A percentile compares a stretch with the other conserved stretches of the same genome.
These are phyloP conservation scores for Talinum fruticosum DNA, from an alignment of 148 eudicot species.

Conservation along the genomic window DNA sequence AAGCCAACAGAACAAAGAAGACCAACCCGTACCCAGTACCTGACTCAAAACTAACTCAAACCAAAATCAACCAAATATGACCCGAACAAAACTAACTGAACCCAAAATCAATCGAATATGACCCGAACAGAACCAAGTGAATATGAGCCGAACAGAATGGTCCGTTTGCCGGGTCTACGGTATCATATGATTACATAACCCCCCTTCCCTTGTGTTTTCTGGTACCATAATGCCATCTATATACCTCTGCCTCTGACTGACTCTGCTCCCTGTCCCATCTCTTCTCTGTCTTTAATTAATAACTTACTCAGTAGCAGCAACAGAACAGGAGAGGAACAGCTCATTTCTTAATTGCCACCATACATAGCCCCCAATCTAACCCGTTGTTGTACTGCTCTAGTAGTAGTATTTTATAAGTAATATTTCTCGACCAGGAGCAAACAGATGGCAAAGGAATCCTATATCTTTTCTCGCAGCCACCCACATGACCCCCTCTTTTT, in stretches of 20 bases:
- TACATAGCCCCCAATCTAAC: slow-evolving; percentile 9
- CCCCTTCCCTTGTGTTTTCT: neutral
- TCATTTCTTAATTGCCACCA: slow-evolving; percentile 10
- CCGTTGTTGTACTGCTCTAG: neutral
- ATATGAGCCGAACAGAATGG: neutral
- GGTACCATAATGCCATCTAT: neutral
- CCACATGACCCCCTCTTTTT: slow-evolving; percentile 13
- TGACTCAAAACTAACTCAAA: neutral
- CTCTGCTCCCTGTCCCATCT: neutral
- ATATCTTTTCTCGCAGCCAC: neutral
- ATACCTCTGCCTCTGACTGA: neutral
- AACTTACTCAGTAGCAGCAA: neutral
- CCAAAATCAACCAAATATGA: neutral
- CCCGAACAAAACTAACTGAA: neutral
- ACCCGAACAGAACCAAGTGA: neutral
- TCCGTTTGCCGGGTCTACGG: neutral
- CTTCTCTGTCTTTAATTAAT: neutral
- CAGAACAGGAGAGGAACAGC: slow-evolving; percentile 8
- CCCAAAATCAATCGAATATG: neutral
- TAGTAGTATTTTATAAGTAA: neutral
- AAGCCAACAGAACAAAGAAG: neutral
- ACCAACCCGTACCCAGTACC: neutral
- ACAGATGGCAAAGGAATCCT: slow-evolving; percentile 11
- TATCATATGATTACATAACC: neutral
- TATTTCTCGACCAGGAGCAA: neutral